phyloP scores from a whole-genome alignment of 768 basidiomycete genomes.

The Tylopilus plumbeoviolaceoides region DNA sequence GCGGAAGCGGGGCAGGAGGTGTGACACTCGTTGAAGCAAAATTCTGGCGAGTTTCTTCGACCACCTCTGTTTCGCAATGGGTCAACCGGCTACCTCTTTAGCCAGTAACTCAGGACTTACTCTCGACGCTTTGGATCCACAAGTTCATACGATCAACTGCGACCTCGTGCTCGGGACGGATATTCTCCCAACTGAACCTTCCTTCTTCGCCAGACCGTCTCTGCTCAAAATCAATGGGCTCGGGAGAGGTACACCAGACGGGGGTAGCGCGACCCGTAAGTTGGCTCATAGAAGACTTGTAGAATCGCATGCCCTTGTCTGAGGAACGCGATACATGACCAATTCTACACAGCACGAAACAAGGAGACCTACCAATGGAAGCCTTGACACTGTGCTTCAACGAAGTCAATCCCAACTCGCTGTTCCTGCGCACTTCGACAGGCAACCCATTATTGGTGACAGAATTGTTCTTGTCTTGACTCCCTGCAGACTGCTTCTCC shows the following conservation, averaged over 20 bases:
- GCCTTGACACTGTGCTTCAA: conserved; percentile 69
- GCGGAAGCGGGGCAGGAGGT: conserved; percentile 59
- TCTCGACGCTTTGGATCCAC: conserved; percentile 83
- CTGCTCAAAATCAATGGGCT: conserved; percentile 31
- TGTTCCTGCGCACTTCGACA: conserved; percentile 18
- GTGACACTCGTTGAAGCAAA: conserved; percentile 54
- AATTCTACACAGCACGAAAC: neutral
- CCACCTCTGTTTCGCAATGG: conserved; percentile 53
- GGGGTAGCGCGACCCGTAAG: conserved; percentile 31
- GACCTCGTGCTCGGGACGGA: conserved; percentile 29
- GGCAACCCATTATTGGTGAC: conserved; percentile 26
- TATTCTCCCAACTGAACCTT: conserved; percentile 33
- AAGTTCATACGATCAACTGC: conserved; percentile 64
- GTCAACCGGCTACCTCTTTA: neutral
- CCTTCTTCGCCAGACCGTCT: conserved; percentile 31
- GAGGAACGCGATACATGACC: neutral
- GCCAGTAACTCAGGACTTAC: conserved; percentile 41
- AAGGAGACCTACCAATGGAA: conserved; percentile 58
- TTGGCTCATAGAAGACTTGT: conserved; percentile 59
- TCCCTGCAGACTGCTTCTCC: conserved; percentile 8
- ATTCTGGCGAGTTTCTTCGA: conserved; percentile 74
- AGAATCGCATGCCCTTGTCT: conserved; percentile 69
- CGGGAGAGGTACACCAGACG: conserved; percentile 28
- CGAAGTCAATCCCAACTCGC: conserved; percentile 41
- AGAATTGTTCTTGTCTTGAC: conserved; percentile 5